Evolutionary conservation across 129 eudicot species (phyloP), one percentile per base, ranked within the genome.

Genomic region (Flaveria linearis): DNA sequence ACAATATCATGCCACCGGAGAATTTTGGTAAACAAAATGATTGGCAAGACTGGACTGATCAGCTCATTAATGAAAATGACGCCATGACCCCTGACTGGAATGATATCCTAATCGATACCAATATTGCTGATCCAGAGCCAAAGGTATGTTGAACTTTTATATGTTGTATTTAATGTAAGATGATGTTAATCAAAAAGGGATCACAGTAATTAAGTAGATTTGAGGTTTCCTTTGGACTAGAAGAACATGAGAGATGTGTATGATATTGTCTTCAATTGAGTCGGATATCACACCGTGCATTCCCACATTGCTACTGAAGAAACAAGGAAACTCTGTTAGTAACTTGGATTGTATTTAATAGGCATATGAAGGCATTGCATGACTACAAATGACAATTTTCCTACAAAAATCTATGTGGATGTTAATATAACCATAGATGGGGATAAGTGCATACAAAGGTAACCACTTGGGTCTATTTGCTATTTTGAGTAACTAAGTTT

Each of bases 41-140:
- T 66, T 91, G 92, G 96, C 93, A 88, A 80, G 93, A 84, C 49
- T 91, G 97, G 98, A 92, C 93, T 47, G 96, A 93, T 77, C 89
- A 85, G 76, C 83, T 90, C 67, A 85, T 90, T 45, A 87, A 84
- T 41, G 97, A 88, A 63, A 85, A 87, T 50, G 91, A 86, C 74
- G 75, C 91, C 46, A 65, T 91, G 84, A 85, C 89, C 67, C 87
- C 91, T 68, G 88, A 87, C 72, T 91, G 98, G 98, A 87, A 83
- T 56, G 97, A 93, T 65, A 66, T 93, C 71, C 81, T 93, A 43
- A 87, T 80, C 67, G 98, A 88, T 81, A 76, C 92, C 52, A 75
- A 12, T 78, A 71, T 76, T 77, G 75, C 81, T 23, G 88, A 91
- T 74, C 82, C 87, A 49, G 88, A 84, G 69, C 85, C 87, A 69